phyloP scores from a whole-genome alignment of 2,329 filamentous ascomycete species.

The Mollisia scopiformis region DNA sequence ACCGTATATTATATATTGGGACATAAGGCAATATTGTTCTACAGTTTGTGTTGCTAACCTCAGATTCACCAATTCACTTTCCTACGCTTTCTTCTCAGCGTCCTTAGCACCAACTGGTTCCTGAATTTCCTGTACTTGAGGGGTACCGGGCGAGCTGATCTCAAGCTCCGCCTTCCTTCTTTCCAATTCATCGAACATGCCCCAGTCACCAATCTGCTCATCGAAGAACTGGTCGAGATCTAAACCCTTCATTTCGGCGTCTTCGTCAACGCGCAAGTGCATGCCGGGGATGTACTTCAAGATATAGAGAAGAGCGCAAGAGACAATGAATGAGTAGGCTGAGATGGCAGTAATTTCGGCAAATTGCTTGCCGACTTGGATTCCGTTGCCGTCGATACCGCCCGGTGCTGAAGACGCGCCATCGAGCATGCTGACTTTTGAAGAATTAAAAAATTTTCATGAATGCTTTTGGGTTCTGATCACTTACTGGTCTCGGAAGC shows the following conservation, averaged over 20 bases:
- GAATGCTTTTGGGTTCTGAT: not conserved
- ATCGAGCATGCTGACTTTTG: conserved; percentile 53
- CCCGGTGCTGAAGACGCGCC: conserved; percentile 46
- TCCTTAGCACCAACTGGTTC: conserved; percentile 13
- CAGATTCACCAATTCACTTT: not conserved
- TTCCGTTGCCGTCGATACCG: conserved; percentile 54
- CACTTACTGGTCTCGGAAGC: conserved; percentile 43
- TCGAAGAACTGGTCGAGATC: conserved; percentile 53
- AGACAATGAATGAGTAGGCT: conserved; percentile 56
- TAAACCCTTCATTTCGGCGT: conserved; percentile 56
- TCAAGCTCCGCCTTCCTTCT: conserved; percentile 21
- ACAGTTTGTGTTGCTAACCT: no score
- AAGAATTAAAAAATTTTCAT: conserved; percentile 4
- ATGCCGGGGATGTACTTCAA: conserved; percentile 61
- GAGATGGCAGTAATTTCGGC: conserved; percentile 59
- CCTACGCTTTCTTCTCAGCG: conserved; percentile 18
- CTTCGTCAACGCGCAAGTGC: conserved; percentile 56
- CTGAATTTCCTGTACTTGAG: conserved; percentile 14
- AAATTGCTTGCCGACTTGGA: conserved; percentile 59
- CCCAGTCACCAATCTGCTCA: conserved; percentile 43
- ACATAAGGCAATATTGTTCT: no score
- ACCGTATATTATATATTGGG: no score
- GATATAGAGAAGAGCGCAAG: conserved; percentile 54
- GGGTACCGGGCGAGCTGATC: conserved; percentile 23
- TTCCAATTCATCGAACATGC: conserved; percentile 33